Base-by-base conservation (phyloP, 441 rosid species). In the Aleurites moluccanus region DNA sequence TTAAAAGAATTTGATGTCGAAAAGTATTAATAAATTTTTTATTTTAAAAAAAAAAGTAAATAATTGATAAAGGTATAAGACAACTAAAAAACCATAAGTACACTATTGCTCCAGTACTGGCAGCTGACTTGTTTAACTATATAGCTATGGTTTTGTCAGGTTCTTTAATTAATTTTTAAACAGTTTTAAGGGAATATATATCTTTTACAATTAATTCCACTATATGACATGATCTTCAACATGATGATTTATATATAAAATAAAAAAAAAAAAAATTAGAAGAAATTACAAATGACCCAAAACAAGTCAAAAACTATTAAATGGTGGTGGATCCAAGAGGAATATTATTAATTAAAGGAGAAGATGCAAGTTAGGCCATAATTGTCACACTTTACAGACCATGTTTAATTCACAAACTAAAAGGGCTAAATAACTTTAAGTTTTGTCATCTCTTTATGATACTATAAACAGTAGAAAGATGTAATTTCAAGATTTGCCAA, bases 381-480 rank as follows among this genome's bases (percentile, higher is more conserved):
- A 63, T 62, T 72, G 64, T 25, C 44, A 59, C 35, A 23, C 42
- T 65, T 59, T 59, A 49, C 64, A 52, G 35, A 13, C 50, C 74
- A 71, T 56, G 6, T 63, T 49, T 28, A 61, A 42, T 8, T 27
- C 33, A 53, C 30, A 61, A 45, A 6, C 61, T 50, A 30, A 69
- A 72, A 72, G 21, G 70, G 33, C 2, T 28, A 57, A 70, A 50
- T 10, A 50, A 50, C 75, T 75, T 73, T 73, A 47, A 73, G 65
- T 30, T 76, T 74, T 75, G 74, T 28, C 74, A 67, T 76, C 65
- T 59, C 80, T 76, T 80, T 82, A 69, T 76, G 72, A 75, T 64
- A 75, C 74, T 74, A 67, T 59, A 38, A 67, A 77, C 62, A 49
- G 62, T 28, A 25, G 53, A 64, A 78, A 81, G 80, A 67, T 50